Evolutionary conservation across 129 eudicot species (phyloP).

Genomic region (Chrysanthemum makinoi): DNA sequence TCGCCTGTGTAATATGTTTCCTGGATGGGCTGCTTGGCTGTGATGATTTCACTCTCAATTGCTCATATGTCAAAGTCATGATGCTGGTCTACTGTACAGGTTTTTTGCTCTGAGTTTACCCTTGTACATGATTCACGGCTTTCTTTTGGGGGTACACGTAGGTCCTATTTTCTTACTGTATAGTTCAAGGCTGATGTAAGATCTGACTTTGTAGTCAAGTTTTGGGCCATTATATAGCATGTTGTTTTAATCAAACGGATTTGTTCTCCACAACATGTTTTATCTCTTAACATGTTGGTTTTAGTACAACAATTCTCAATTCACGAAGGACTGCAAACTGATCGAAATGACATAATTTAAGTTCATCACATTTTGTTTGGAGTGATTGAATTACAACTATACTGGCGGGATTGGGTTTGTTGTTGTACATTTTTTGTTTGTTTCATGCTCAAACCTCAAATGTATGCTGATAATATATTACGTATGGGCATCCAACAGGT

Average conservation of each 20-base stretch:
- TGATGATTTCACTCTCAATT: slow-evolving; percentile 15
- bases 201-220: background rate
- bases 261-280: no score
- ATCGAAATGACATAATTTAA: no score
- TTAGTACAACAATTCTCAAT: no score
- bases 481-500: no score
- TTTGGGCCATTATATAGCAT: slow-evolving; percentile 3
- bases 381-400: no score
- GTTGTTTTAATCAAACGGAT: background rate
- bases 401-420: no score
- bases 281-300: no score
- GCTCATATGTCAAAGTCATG: background rate
- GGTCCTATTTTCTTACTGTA: background rate
- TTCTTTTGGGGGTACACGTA: background rate
- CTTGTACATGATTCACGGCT: slow-evolving; percentile 8
- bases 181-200: slow-evolving; percentile 1
- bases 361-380: no score
- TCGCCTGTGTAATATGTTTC: slow-evolving; percentile 84
- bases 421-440: no score
- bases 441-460: no score
- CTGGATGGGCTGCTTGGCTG: slow-evolving; percentile 97
- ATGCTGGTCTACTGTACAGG: slow-evolving; percentile 1
- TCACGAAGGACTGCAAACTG: no score
- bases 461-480: no score
- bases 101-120: slow-evolving; percentile 18